Evolutionary conservation across 306 rosid species (phyloP), one percentile per base, ranked within the genome.

Genomic region (Castanea sativa): DNA sequence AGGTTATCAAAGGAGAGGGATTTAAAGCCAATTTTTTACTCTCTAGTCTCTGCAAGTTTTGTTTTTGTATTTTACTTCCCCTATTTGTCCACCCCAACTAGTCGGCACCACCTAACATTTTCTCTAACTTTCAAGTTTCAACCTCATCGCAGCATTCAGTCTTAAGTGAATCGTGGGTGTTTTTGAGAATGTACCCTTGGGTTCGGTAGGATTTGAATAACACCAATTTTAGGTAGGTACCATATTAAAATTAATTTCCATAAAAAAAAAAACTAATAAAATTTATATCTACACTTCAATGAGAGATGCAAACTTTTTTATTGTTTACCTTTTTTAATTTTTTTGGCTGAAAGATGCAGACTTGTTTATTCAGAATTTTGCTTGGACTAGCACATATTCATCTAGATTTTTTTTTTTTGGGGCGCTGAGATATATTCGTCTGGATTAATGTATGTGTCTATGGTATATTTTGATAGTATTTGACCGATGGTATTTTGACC

Each of bases 91-190:
- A 30, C 6, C 69, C 7, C 14, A 68, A 35, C 76, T 1, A 0
- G 41, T n/a, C 61, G 49, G 73, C 73, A 73, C 82, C 82, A 73
- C 82, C 82, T 60, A 79, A 51, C 78, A n/a, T 51, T 21, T 33
- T 73, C 67, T 15, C 69, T 65, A 33, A 6, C 55, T 63, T 70
- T 70, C 74, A 21, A 70, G 74, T 67, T 38, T 52, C 83, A 61
- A 79, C 55, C 11, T 16, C 43, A 0, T 30, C 23, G 23, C 23
- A 45, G 35, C 71, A 11, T 70, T 57, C 33, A 32, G 61, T 78
- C 71, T 52, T 4, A 4, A 68, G 15, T 29, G 32, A 15, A 29
- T 29, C 20, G 6, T 65, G 49, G 71, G 25, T 1, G 2, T 32
- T 75, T 27, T 61, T 45, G 12, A 20, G 16, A 21, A 4, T 45